Percentiles rank a stretch among this genome's conserved stretches.
Evolutionary conservation across 2,329 filamentous ascomycete genomes (phyloP).

Genomic region (Chalara sp.): DNA sequence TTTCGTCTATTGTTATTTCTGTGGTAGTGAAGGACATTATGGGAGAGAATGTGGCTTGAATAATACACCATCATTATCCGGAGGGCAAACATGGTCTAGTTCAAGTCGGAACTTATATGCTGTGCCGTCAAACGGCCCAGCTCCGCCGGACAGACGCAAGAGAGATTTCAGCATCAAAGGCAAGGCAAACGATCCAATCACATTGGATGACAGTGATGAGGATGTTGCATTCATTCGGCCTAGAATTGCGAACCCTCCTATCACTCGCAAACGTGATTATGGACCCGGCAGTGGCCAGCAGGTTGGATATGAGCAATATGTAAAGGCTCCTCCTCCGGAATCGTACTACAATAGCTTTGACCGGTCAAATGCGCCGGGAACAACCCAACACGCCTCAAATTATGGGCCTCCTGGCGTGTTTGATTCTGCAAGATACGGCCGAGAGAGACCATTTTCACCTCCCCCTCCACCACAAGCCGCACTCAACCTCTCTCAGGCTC

Average conservation of each 20-base stretch:
- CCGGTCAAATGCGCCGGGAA: neutral
- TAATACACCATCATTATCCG: slow-evolving; percentile 14
- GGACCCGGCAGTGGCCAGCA: neutral
- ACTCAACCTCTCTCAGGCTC: no score
- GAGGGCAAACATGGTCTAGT: slow-evolving; percentile 45
- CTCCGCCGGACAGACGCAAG: slow-evolving; percentile 11
- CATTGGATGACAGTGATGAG: slow-evolving; percentile 22
- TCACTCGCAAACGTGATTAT: slow-evolving; percentile 1
- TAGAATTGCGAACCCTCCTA: slow-evolving; percentile 12
- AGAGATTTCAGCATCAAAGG: slow-evolving; percentile 25
- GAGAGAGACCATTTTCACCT: slow-evolving; percentile 5
- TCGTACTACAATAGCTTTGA: neutral
- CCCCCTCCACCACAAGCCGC: neutral
- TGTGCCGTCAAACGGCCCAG: slow-evolving; percentile 34
- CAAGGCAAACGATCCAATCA: slow-evolving; percentile 22
- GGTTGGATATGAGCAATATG: slow-evolving; percentile 11
- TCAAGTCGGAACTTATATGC: slow-evolving; percentile 42
- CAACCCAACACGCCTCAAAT: neutral
- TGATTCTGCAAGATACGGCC: slow-evolving; percentile 3
- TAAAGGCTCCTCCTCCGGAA: neutral
- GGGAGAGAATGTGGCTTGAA: slow-evolving; percentile 44
- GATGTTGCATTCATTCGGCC: slow-evolving; percentile 21
- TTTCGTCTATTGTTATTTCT: slow-evolving; percentile 47
- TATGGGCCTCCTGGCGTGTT: neutral
- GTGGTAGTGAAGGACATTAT: slow-evolving; percentile 48